Base-by-base conservation (phyloP, 1,284 basidiomycete genomes). In the Porodaedalea pini region DNA sequence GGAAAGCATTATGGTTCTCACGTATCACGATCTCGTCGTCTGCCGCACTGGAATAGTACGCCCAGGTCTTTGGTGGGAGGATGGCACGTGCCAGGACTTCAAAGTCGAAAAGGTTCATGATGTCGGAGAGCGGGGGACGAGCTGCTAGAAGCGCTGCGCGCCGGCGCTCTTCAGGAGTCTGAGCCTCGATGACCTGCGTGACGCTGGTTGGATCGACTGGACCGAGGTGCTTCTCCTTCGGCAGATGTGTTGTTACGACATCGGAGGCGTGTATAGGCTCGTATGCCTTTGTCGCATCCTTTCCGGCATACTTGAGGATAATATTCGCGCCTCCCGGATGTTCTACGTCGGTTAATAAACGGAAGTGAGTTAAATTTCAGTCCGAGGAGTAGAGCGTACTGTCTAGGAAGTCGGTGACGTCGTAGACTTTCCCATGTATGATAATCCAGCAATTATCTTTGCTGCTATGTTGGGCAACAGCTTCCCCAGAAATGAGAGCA, bases 91-190 rank as follows among this genome's bases (percentile, higher is more conserved):
- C 81, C 13, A 86, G 74, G 21, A 69, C 73, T 71, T 90, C 87
- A 64, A 90, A 87, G 69, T 90, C 88, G 70, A 87, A 85, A 68
- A 89, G 65, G 63, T 83, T 85, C 53, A 89, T 69, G 59, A 86
- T 79, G 67, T 83, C 79, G 51, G 76, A 76, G 27, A 88, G 68
- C 1, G 78, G 70, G 1, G 86, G 86, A 56, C 76, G 74, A 31
- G 75, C 69, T 4, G 69, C 70, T 37, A 73, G 60, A 43, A 73
- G 67, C 23, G 69, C 70, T 60, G 74, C 71, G 32, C 76, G 70
- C 41, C 65, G 71, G 62, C 72, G 71, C 63, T 80, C 74, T 39
- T 70, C 68, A 15, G 39, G 36, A 6, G 75, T 79, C 8, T 78
- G 69, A 48, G 76, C 75, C 47, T 77, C 75, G 37, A 76, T 69